Conservation (phyloP, 495 filamentous ascomycete species). For the Glutinoglossum americanum region DNA sequence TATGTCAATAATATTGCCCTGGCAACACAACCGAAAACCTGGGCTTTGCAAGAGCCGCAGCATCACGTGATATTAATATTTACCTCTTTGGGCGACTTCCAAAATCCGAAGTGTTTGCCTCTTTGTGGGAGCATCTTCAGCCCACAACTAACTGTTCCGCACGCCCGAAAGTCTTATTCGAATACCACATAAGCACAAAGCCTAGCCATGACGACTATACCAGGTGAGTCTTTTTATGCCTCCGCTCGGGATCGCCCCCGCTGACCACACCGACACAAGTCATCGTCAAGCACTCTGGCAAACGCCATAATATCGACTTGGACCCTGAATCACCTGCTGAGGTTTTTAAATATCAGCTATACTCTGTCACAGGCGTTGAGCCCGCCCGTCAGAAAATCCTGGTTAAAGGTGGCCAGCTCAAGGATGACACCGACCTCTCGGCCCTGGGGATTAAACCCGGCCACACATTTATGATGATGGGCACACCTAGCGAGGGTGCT, state of each 20-base stretch:
- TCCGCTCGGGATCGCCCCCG: background rate
- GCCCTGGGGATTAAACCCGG: conserved; percentile 67
- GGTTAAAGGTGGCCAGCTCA: conserved; percentile 81
- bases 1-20: background rate
- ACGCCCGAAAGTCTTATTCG: background rate
- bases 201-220: conserved; percentile 36
- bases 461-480: conserved; percentile 92
- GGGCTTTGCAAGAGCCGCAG: conserved; percentile 2
- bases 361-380: conserved; percentile 85
- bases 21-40: conserved; percentile 4
- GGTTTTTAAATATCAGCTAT: conserved; percentile 86
- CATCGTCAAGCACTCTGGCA: conserved; percentile 83
- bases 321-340: conserved; percentile 72
- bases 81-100: background rate
- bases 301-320: conserved; percentile 81
- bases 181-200: background rate
- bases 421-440: conserved; percentile 78
- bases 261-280: conserved; percentile 27
- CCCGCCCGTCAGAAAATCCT: conserved; percentile 91
- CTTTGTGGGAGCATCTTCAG: background rate
- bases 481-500: conserved; percentile 45
- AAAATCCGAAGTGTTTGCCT: background rate
- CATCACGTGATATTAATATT: background rate
- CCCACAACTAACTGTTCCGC: background rate
- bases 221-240: conserved; percentile 24